Evolutionary conservation across 441 rosid species (phyloP).

Genomic region (Melastoma candidum): DNA sequence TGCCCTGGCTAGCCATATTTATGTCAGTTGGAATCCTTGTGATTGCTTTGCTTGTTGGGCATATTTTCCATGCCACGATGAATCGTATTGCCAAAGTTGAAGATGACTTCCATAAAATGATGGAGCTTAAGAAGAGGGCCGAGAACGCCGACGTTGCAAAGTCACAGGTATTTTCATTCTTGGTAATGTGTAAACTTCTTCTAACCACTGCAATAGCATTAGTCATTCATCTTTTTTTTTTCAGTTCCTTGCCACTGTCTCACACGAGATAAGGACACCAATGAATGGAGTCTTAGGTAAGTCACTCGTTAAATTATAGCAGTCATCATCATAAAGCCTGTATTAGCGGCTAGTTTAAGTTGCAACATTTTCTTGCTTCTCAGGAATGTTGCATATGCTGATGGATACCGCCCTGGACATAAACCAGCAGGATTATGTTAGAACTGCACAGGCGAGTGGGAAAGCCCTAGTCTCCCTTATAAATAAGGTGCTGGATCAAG

Average conservation of each 20-base stretch:
- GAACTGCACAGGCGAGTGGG: conserved; percentile 89
- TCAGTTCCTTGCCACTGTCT: conserved; percentile 95
- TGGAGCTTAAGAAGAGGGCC: conserved; percentile 63
- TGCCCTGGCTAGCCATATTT: conserved; percentile 53
- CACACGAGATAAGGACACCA: conserved; percentile 96
- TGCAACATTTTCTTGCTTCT: conserved; percentile 1
- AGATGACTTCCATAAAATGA: conserved; percentile 68
- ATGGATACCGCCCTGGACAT: conserved; percentile 82
- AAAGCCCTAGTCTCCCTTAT: conserved; percentile 82
- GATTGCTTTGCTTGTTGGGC: conserved; percentile 65
- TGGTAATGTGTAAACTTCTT: conserved; percentile 4
- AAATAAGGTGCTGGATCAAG: conserved; percentile 91
- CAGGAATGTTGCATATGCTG: conserved; percentile 90
- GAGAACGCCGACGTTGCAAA: conserved; percentile 92
- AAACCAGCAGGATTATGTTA: conserved; percentile 77
- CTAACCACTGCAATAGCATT: conserved; percentile 10
- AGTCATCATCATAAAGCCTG: too few relatives aligned
- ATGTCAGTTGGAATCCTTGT: conserved; percentile 60
- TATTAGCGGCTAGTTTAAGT: too few relatives aligned
- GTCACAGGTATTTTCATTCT: conserved; percentile 53
- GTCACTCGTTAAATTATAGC: conserved; percentile 19
- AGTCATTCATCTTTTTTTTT: conserved; percentile 18
- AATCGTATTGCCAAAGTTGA: conserved; percentile 76
- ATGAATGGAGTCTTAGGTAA: conserved; percentile 97
- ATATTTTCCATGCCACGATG: conserved; percentile 67